phyloP scores from a whole-genome alignment of 345 rosid genomes.

The Pseudoturritis turrita region DNA sequence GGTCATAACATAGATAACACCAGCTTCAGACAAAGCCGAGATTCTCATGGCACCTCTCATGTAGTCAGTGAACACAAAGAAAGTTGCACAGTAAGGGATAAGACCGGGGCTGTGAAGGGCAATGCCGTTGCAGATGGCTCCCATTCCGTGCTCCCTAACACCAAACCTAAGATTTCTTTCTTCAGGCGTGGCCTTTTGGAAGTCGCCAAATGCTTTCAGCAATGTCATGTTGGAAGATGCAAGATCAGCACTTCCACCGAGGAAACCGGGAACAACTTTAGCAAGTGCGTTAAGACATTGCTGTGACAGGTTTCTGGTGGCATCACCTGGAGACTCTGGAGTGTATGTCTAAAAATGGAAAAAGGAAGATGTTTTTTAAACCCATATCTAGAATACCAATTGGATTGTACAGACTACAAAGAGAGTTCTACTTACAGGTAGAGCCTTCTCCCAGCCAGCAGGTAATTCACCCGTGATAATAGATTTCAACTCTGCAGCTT shows the following conservation, averaged over 20 bases:
- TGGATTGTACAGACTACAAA: background rate
- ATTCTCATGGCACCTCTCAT: conserved; percentile 98
- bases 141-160: conserved; percentile 98
- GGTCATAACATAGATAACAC: conserved; percentile 98
- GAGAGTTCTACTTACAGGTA: conserved; percentile 60
- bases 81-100: conserved; percentile 96
- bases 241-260: conserved; percentile 98
- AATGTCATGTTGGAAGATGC: conserved; percentile 99
- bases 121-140: conserved; percentile 94
- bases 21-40: conserved; percentile 79
- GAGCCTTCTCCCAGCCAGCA: conserved; percentile 91
- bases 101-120: conserved; percentile 87
- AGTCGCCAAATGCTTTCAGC: conserved; percentile 81
- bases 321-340: conserved; percentile 86
- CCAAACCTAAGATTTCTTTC: conserved; percentile 92
- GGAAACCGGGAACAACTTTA: conserved; percentile 78
- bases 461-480: conserved; percentile 77
- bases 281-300: conserved; percentile 80
- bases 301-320: conserved; percentile 94
- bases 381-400: background rate
- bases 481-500: conserved; percentile 87
- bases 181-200: conserved; percentile 89
- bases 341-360: conserved; percentile 59
- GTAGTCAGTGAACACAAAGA: conserved; percentile 99
- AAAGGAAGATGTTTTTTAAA: background rate